Evolutionary conservation across 2,329 filamentous ascomycete genomes (phyloP).

Genomic region (Cladosporium sp.): DNA sequence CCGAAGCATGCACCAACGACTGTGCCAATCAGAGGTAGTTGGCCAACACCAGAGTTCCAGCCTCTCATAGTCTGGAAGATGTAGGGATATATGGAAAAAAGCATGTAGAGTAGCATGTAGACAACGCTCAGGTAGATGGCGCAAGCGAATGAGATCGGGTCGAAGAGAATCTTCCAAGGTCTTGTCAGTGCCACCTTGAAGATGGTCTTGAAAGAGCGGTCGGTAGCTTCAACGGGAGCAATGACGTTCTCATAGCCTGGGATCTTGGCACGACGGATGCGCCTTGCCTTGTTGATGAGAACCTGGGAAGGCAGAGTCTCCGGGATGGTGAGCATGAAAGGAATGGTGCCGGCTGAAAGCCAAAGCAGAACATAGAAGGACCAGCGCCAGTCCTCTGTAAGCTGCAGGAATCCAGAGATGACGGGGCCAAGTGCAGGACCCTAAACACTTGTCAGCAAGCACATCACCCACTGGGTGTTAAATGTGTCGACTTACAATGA

Average conservation of each 20-base stretch:
- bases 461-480: too few relatives aligned
- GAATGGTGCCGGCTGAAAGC: slow-evolving; percentile 32
- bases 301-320: slow-evolving; percentile 53
- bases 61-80: slow-evolving; percentile 51
- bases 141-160: slow-evolving; percentile 50
- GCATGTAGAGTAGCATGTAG: slow-evolving; percentile 54
- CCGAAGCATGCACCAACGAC: slow-evolving; percentile 47
- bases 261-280: slow-evolving; percentile 46
- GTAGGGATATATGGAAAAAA: slow-evolving; percentile 56
- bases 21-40: slow-evolving; percentile 50
- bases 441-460: slow-evolving; percentile 18
- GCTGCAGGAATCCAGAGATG: slow-evolving; percentile 53
- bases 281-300: slow-evolving; percentile 50
- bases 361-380: slow-evolving; percentile 42
- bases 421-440: slow-evolving; percentile 53
- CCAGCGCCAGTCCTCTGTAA: slow-evolving; percentile 48
- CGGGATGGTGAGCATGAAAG: slow-evolving; percentile 53
- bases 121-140: slow-evolving; percentile 53
- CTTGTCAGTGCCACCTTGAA: slow-evolving; percentile 52
- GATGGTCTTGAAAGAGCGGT: slow-evolving; percentile 40
- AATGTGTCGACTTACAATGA: slow-evolving; percentile 29
- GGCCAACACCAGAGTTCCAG: slow-evolving; percentile 51
- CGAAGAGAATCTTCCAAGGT: slow-evolving; percentile 53
- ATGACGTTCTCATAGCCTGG: slow-evolving; percentile 51
- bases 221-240: slow-evolving; percentile 46